phyloP scores from a whole-genome alignment of 2,329 filamentous ascomycete genomes.

The Exophiala sideris region DNA sequence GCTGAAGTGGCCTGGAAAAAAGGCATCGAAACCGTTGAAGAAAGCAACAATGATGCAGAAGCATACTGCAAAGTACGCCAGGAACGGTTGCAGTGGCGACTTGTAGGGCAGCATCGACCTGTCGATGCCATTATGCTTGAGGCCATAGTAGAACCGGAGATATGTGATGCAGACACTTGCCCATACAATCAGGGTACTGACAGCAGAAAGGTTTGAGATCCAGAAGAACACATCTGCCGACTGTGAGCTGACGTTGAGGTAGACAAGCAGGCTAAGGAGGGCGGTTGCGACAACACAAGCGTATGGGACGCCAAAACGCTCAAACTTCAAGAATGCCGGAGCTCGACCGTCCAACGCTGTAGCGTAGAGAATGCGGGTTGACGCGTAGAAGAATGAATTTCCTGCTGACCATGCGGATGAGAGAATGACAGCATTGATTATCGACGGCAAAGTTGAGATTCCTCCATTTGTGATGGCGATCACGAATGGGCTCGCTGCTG shows the following conservation, averaged over 20 bases:
- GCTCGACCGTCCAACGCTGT: constrained; percentile 31
- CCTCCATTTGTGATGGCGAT: constrained; percentile 44
- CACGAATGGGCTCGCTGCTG: constrained; percentile 49
- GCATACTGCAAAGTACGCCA: constrained; percentile 9
- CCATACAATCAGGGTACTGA: constrained; percentile 51
- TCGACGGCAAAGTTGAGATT: constrained; percentile 34
- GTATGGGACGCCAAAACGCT: constrained; percentile 55
- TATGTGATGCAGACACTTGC: constrained; percentile 46
- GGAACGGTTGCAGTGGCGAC: constrained; percentile 11
- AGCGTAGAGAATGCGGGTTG: constrained; percentile 35
- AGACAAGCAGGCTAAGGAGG: constrained; percentile 42
- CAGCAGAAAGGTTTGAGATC: constrained; percentile 48
- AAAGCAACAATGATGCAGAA: constrained; percentile 14
- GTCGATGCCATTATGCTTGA: constrained; percentile 55
- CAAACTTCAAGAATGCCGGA: constrained; percentile 50
- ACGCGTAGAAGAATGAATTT: constrained; percentile 38
- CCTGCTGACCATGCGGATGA: constrained; percentile 41
- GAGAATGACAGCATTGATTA: constrained; percentile 41
- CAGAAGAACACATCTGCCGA: constrained; percentile 44
- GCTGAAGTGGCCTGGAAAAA: constrained; percentile 8
- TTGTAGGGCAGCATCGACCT: constrained; percentile 11
- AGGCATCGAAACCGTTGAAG: constrained; percentile 17
- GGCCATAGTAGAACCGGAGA: constrained; percentile 51
- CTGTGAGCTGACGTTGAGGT: constrained; percentile 29
- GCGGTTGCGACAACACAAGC: constrained; percentile 55